A percentile compares a stretch with the other conserved stretches of the same genome.
Conservation (phyloP, 805 yeast genomes). For the Zygosaccharomyces bailii region DNA sequence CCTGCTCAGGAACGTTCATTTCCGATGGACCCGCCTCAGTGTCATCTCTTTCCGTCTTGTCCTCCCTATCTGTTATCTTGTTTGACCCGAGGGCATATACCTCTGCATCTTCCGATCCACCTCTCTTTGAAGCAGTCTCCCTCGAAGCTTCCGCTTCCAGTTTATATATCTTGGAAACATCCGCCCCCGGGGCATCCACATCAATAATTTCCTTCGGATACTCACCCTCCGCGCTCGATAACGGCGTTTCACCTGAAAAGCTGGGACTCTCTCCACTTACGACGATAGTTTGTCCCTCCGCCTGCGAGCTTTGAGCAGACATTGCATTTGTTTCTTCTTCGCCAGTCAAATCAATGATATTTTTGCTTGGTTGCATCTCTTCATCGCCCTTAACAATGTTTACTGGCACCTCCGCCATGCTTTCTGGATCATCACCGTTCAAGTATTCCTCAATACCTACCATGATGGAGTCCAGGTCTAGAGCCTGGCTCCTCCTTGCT, state of each 20-base stretch:
- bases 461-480: constrained; percentile 25
- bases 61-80: too few relatives aligned
- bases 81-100: too few relatives aligned
- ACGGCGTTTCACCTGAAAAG: not conserved
- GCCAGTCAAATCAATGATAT: constrained; percentile 5
- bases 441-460: constrained; percentile 29
- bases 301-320: not conserved
- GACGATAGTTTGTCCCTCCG: not conserved
- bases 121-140: not conserved
- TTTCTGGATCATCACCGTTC: constrained; percentile 12
- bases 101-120: too few relatives aligned
- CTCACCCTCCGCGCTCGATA: not conserved
- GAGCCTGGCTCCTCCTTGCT: constrained; percentile 4
- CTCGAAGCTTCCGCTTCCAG: not conserved
- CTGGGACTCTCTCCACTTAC: not conserved
- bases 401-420: constrained; percentile 8
- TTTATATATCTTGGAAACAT: not conserved
- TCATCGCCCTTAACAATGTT: constrained; percentile 10
- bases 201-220: constrained; percentile 1
- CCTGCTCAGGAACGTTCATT: too few relatives aligned
- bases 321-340: constrained; percentile 2
- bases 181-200: constrained; percentile 1
- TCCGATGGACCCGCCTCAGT: too few relatives aligned
- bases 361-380: not conserved
- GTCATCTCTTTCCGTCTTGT: too few relatives aligned